A percentile compares a stretch with the other conserved stretches of the same genome.
These are phyloP conservation scores for Schizosaccharomyces versatilis DNA, from an alignment of 1,139 yeast genomes.

Conservation along the genomic window DNA sequence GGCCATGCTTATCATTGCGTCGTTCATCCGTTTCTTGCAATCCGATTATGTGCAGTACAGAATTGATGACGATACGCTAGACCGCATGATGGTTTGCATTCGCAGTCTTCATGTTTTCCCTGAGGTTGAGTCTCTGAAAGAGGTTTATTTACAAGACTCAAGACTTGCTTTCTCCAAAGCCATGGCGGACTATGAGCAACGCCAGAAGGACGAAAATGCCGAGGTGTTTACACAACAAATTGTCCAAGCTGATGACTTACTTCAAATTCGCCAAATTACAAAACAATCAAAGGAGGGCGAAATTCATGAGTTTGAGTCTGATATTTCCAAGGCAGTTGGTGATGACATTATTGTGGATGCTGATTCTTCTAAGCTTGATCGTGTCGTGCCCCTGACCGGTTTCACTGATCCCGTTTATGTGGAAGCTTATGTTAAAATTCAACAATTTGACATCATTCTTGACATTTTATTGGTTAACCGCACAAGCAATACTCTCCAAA, in stretches of 20 bases:
- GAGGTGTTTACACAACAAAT: constrained; percentile 43
- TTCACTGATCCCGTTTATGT: constrained; percentile 96
- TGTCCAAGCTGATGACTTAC: constrained; percentile 63
- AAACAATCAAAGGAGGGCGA: constrained; percentile 25
- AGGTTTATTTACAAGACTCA: constrained; percentile 72
- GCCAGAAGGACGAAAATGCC: constrained; percentile 38
- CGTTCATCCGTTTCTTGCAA: constrained; percentile 75
- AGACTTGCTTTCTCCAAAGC: constrained; percentile 58
- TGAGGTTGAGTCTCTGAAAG: constrained; percentile 25
- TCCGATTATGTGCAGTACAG: constrained; percentile 50
- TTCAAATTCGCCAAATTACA: constrained; percentile 64
- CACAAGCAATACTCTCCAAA: constrained; percentile 74
- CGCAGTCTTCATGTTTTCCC: constrained; percentile 51
- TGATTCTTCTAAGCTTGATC: constrained; percentile 55
- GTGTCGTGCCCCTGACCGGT: constrained; percentile 84
- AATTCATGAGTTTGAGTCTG: constrained; percentile 23
- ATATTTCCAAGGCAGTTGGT: constrained; percentile 24
- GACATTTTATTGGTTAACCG: constrained; percentile 90
- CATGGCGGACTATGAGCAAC: constrained; percentile 30
- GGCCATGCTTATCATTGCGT: constrained; percentile 78
- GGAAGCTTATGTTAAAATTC: constrained; percentile 84
- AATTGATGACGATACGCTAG: constrained; percentile 89
- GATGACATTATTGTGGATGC: constrained; percentile 32
- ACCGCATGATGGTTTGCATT: constrained; percentile 69
- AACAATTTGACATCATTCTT: constrained; percentile 84